phyloP scores from a whole-genome alignment of 805 yeast species.

The Candida sphagnicola region DNA sequence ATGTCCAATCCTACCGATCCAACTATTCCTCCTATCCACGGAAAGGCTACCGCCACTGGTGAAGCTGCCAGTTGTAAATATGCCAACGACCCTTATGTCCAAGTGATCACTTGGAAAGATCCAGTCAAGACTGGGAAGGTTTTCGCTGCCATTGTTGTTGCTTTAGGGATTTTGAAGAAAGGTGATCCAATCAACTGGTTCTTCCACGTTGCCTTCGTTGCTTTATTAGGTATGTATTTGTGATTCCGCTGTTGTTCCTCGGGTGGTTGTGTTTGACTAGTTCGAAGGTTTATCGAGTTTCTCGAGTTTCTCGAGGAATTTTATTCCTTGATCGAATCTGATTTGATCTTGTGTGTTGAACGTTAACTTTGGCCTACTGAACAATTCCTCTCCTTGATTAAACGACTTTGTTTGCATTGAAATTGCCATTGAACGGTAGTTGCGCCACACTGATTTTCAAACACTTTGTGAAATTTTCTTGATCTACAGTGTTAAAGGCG shows the following conservation, averaged over 20 bases:
- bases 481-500: no score
- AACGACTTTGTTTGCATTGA: no score
- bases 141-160: constrained; percentile 57
- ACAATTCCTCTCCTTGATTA: no score
- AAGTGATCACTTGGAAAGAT: constrained; percentile 67
- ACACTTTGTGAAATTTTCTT: no score
- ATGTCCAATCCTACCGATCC: constrained; percentile 3
- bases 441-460: no score
- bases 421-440: no score
- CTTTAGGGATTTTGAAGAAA: constrained; percentile 55
- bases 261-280: no score
- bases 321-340: no score
- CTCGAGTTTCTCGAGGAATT: no score
- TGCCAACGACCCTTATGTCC: constrained; percentile 10
- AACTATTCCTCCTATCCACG: constrained; percentile 2
- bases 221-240: constrained; percentile 39
- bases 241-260: neutral
- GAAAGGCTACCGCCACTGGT: neutral
- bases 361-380: no score
- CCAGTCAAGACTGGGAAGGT: constrained; percentile 76
- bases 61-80: neutral
- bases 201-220: constrained; percentile 57
- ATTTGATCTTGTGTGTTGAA: no score
- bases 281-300: no score
- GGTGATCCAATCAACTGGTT: constrained; percentile 60